Evolutionary conservation across 306 rosid genomes (phyloP).

Genomic region (Ormosia emarginata): DNA sequence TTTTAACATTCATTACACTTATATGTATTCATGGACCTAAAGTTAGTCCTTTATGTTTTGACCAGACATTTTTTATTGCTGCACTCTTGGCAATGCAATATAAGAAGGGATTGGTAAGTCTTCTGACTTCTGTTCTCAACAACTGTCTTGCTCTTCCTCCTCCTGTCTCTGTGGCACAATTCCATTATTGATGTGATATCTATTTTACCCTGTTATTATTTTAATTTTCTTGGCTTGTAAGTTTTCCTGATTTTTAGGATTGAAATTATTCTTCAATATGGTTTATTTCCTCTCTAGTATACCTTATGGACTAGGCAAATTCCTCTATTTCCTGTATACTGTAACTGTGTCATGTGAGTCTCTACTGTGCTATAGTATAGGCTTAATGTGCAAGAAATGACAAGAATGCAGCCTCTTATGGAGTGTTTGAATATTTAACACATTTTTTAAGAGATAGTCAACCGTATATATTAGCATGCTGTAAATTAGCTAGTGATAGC

Average conservation of each 20-base stretch:
- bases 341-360: not conserved
- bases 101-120: conserved; percentile 78
- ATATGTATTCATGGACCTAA: conserved; percentile 17
- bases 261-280: not conserved
- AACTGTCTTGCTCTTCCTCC: not conserved
- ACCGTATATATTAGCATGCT: not conserved
- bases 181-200: not conserved
- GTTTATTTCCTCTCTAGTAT: not conserved
- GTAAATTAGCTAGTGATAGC: not conserved
- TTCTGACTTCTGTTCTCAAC: not conserved
- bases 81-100: conserved; percentile 99
- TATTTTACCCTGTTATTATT: not conserved
- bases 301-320: not conserved
- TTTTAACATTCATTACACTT: not conserved
- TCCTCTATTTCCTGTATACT: not conserved
- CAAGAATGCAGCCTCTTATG: not conserved
- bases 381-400: not conserved
- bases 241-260: not conserved
- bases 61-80: conserved; percentile 96
- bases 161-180: not conserved
- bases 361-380: not conserved
- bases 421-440: not conserved
- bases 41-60: conserved; percentile 30
- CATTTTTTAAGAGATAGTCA: not conserved
- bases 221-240: not conserved